These are phyloP conservation scores for peach (Prunus persica) DNA, from an alignment of 306 rosid species.

Conservation along the genomic window DNA sequence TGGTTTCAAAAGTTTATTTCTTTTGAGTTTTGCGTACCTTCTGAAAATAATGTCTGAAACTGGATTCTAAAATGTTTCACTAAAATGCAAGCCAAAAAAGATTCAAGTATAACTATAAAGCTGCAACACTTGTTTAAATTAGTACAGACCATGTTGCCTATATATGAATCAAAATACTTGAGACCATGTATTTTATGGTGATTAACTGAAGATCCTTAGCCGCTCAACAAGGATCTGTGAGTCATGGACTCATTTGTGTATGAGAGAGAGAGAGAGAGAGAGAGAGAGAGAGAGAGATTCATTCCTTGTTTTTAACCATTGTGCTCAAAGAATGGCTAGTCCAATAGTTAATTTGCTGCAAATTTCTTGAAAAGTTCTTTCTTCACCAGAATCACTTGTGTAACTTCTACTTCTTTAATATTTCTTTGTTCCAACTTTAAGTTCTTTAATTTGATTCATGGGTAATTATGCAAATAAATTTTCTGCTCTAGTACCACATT, in stretches of 20 bases:
- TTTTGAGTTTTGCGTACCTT: neutral
- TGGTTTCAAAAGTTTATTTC: neutral
- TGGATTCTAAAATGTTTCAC: neutral
- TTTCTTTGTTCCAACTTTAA: too few relatives aligned
- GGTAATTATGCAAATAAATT: too few relatives aligned
- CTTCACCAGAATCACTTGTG: too few relatives aligned
- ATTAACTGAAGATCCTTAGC: neutral
- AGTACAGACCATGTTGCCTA: neutral
- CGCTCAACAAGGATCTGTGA: neutral
- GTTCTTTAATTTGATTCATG: too few relatives aligned
- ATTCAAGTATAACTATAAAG: neutral
- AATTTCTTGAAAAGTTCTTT: too few relatives aligned
- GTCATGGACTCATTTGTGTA: neutral
- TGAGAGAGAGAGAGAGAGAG: neutral
- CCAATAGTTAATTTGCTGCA: too few relatives aligned
- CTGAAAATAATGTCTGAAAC: neutral
- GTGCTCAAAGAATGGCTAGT: neutral
- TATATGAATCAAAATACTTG: neutral
- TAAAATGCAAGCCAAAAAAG: neutral
- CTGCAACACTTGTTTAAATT: neutral
- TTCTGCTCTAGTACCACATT: too few relatives aligned
- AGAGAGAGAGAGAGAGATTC: neutral
- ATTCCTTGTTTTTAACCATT: neutral
- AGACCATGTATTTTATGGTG: neutral
- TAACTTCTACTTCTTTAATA: too few relatives aligned